These are phyloP conservation scores for Vanrija sp. DNA, from an alignment of 1,284 basidiomycete species.

Conservation along the genomic window DNA sequence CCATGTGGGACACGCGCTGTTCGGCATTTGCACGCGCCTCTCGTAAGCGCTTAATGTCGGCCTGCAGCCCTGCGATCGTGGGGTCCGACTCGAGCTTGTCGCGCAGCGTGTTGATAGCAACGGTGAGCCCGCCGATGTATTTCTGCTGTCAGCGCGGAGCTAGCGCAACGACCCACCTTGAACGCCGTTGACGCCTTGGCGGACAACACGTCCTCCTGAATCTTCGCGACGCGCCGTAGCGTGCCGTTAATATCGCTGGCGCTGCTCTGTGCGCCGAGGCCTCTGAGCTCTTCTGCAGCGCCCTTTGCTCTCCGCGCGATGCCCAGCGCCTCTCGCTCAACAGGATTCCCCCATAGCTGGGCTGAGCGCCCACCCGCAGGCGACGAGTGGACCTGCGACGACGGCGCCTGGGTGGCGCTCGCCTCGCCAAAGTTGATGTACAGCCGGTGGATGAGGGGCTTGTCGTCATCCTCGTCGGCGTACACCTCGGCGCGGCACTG, in stretches of 20 bases:
- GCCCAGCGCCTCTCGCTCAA: constrained; percentile 25
- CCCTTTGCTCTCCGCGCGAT: constrained; percentile 31
- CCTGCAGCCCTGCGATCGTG: constrained; percentile 19
- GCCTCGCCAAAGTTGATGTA: constrained; percentile 31
- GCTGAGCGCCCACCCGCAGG: background rate
- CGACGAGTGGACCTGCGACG: background rate
- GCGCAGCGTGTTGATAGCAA: constrained; percentile 24
- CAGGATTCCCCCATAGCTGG: background rate
- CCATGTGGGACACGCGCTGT: background rate
- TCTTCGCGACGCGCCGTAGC: constrained; percentile 15
- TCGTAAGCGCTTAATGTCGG: background rate
- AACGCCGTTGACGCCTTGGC: constrained; percentile 26
- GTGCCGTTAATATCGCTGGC: constrained; percentile 25
- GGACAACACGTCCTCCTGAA: constrained; percentile 19
- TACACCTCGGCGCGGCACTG: constrained; percentile 36
- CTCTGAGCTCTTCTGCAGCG: constrained; percentile 23
- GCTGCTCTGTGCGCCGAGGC: constrained; percentile 14
- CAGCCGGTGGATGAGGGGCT: constrained; percentile 31
- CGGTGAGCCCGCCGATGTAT: constrained; percentile 29
- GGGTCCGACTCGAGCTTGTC: constrained; percentile 21
- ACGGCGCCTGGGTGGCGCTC: background rate
- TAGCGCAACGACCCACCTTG: constrained; percentile 23
- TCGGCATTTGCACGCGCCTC: background rate
- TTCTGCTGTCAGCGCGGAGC: constrained; percentile 19
- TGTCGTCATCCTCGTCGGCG: constrained; percentile 29